Percentiles rank a stretch among this genome's conserved stretches.
These are phyloP conservation scores for Cruciata laevipes DNA, from an alignment of 257 asterid species.

Conservation along the genomic window DNA sequence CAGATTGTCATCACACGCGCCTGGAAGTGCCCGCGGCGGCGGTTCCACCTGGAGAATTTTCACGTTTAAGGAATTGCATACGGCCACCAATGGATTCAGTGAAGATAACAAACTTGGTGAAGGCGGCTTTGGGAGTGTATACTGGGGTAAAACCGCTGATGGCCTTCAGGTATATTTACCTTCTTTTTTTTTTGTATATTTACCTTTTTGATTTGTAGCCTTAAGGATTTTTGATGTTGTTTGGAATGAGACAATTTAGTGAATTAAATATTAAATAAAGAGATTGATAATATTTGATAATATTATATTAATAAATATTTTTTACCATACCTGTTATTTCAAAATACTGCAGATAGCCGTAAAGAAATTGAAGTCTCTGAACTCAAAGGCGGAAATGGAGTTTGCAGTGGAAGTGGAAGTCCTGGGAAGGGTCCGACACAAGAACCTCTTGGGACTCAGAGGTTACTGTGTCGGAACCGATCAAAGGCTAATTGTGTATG, in stretches of 20 bases:
- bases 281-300: too few relatives aligned
- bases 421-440: conserved; percentile 76
- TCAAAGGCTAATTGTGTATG: conserved; percentile 71
- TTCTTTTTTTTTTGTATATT: too few relatives aligned
- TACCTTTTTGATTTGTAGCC: too few relatives aligned
- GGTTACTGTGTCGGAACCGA: conserved; percentile 74
- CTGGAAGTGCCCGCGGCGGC: conserved; percentile 27
- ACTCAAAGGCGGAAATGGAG: conserved; percentile 84
- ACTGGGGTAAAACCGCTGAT: conserved; percentile 81
- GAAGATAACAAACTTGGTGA: conserved; percentile 77
- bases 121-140: conserved; percentile 89
- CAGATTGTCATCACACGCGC: conserved; percentile 37
- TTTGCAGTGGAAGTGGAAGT: conserved; percentile 87
- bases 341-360: conserved; percentile 55
- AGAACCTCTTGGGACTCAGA: conserved; percentile 65
- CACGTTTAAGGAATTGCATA: conserved; percentile 67
- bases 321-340: too few relatives aligned
- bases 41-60: conserved; percentile 54
- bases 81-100: conserved; percentile 74
- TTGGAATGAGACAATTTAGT: too few relatives aligned
- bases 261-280: too few relatives aligned
- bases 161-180: conserved; percentile 93
- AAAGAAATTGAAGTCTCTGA: conserved; percentile 75
- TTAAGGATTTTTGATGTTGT: too few relatives aligned
- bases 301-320: too few relatives aligned